These are phyloP conservation scores for Ophioceras dolichostomum DNA, from an alignment of 2,329 filamentous ascomycete genomes.

Conservation along the genomic window DNA sequence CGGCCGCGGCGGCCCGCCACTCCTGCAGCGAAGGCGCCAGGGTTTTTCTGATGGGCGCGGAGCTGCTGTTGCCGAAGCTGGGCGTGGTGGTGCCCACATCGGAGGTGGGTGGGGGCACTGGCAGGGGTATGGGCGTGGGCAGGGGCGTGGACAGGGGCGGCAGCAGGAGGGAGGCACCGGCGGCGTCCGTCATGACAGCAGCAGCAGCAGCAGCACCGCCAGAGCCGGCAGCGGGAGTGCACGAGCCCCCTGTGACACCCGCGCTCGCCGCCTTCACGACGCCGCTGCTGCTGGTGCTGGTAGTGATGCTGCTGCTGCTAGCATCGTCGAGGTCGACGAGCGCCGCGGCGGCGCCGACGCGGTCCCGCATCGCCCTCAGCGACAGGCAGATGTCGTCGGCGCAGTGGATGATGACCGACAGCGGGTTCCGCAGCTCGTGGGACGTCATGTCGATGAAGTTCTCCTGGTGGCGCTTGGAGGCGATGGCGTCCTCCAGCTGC, in stretches of 20 bases:
- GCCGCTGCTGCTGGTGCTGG: too few species aligned
- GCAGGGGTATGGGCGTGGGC: too few species aligned
- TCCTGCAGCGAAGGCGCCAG: too few species aligned
- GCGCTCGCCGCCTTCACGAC: neutral
- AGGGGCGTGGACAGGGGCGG: too few species aligned
- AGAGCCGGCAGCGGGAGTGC: neutral
- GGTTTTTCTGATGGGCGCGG: too few species aligned
- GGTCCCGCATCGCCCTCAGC: too few species aligned
- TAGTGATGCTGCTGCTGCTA: neutral
- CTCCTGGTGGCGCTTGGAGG: slow-evolving; percentile 58
- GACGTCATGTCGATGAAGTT: slow-evolving; percentile 62
- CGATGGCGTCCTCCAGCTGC: slow-evolving; percentile 40
- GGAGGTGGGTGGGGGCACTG: neutral
- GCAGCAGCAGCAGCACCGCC: too few species aligned
- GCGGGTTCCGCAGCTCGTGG: slow-evolving; percentile 62
- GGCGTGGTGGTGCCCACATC: too few species aligned
- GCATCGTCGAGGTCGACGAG: slow-evolving; percentile 16
- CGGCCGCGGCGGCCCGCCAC: too few species aligned
- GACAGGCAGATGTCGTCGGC: slow-evolving; percentile 55
- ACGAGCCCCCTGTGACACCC: neutral
- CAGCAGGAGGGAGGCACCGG: too few species aligned
- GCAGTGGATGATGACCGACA: slow-evolving; percentile 63
- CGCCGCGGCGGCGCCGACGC: too few species aligned
- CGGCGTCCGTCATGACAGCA: too few species aligned
- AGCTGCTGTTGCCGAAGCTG: neutral